A percentile compares a stretch with the other conserved stretches of the same genome.
These are phyloP conservation scores for Mortierella claussenii DNA, from an alignment of 192 early-diverging fungal species.

Conservation along the genomic window DNA sequence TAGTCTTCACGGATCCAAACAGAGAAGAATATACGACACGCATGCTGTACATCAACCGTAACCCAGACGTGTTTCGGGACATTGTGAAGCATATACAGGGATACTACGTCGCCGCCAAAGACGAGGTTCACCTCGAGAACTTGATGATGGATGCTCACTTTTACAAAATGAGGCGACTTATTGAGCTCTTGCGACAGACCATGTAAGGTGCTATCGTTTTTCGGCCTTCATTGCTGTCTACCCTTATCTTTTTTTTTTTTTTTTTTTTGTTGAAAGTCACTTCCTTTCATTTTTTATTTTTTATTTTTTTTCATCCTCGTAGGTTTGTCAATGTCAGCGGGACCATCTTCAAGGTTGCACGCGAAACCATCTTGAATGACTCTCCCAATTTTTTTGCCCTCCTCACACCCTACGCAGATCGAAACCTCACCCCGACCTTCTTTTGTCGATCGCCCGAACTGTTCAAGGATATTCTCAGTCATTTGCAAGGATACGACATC, in stretches of 20 bases:
- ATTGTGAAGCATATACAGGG: constrained; percentile 67
- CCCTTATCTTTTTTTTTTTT: background rate
- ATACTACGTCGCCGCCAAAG: constrained; percentile 58
- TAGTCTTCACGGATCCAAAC: constrained; percentile 32
- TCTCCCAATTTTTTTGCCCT: constrained; percentile 53
- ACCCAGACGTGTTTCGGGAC: constrained; percentile 60
- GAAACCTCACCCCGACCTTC: constrained; percentile 27
- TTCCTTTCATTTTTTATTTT: constrained; percentile 4
- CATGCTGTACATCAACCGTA: constrained; percentile 62
- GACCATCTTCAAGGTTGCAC: constrained; percentile 59
- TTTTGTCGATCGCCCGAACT: constrained; percentile 63
- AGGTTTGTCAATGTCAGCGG: constrained; percentile 67
- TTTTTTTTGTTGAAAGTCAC: background rate
- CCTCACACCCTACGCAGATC: constrained; percentile 37
- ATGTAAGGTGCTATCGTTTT: constrained; percentile 19
- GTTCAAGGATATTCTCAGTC: constrained; percentile 63
- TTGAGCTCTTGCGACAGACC: constrained; percentile 50
- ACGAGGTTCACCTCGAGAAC: constrained; percentile 53
- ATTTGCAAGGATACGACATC: constrained; percentile 68
- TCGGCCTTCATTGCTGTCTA: too few relatives aligned
- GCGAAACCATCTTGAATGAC: constrained; percentile 57
- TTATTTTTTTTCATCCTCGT: background rate
- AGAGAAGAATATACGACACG: constrained; percentile 38
- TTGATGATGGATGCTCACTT: constrained; percentile 59
- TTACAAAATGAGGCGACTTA: constrained; percentile 55